Conservation (phyloP, 1,284 basidiomycete genomes). For the Athelia psychrophila region DNA sequence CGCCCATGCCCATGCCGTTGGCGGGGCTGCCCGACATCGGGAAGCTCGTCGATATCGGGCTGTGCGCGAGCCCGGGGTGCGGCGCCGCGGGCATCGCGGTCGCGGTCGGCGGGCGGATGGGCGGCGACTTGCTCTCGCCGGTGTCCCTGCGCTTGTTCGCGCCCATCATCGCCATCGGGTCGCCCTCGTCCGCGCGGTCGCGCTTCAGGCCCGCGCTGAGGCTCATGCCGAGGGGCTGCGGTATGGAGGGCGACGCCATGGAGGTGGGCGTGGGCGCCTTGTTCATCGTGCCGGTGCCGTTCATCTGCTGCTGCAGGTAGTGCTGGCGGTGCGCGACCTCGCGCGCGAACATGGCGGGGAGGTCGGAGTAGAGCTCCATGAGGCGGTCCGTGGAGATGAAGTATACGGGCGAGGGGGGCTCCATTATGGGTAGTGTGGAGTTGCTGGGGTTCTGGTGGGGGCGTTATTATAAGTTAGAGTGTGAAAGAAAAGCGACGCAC, state of each 20-base stretch:
- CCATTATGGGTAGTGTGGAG: constrained; percentile 51
- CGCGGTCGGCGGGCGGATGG: constrained; percentile 19
- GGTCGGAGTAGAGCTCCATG: constrained; percentile 56
- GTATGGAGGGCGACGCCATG: no score
- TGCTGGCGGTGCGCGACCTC: constrained; percentile 53
- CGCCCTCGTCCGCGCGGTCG: constrained; percentile 52
- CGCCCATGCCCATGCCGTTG: no score
- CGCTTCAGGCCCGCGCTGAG: constrained; percentile 45
- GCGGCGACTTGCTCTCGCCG: constrained; percentile 51
- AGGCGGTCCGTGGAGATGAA: constrained; percentile 54
- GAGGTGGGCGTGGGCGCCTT: no score
- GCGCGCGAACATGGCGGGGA: constrained; percentile 59
- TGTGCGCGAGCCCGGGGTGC: constrained; percentile 10
- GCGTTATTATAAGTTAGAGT: neutral
- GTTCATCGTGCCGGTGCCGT: no score
- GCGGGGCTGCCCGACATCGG: constrained; percentile 6
- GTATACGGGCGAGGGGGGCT: constrained; percentile 51
- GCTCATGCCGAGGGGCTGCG: no score
- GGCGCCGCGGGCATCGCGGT: constrained; percentile 5
- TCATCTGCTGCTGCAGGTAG: constrained; percentile 6
- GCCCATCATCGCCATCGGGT: constrained; percentile 25
- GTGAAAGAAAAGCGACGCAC: constrained; percentile 29
- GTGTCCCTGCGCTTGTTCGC: constrained; percentile 64
- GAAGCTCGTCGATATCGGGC: constrained; percentile 20
- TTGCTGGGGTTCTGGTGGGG: constrained; percentile 21